These are phyloP conservation scores for Stagonosporopsis chrysanthemi DNA, from an alignment of 2,329 filamentous ascomycete species.

Conservation along the genomic window DNA sequence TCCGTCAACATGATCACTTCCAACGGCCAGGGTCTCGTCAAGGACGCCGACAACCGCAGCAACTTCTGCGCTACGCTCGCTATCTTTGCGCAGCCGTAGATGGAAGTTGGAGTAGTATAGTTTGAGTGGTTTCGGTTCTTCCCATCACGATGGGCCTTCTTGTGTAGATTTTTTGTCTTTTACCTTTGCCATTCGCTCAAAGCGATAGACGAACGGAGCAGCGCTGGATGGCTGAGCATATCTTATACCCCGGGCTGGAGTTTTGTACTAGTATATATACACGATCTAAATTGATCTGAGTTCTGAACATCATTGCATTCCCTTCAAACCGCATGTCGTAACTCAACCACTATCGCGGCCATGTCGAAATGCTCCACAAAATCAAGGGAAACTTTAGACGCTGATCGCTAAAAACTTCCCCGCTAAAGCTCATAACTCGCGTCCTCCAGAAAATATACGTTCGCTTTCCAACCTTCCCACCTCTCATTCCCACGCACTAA, in stretches of 20 bases:
- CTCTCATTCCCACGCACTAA: conserved; percentile 1
- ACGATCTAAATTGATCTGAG: conserved; percentile 15
- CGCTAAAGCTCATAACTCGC: conserved; percentile 22
- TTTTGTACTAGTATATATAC: conserved; percentile 11
- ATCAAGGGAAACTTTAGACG: conserved; percentile 6
- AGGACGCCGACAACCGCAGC: conserved; percentile 56
- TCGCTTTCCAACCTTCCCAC: conserved; percentile 3
- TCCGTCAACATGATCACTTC: conserved; percentile 59
- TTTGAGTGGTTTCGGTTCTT: conserved; percentile 34
- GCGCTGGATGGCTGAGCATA: conserved; percentile 18
- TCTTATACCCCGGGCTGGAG: conserved; percentile 22
- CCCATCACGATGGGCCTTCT: conserved; percentile 18
- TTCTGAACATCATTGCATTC: neutral
- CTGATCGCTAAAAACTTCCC: conserved; percentile 36
- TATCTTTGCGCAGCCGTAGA: conserved; percentile 38
- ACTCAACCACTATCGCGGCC: neutral
- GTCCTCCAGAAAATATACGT: conserved; percentile 12
- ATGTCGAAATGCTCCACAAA: neutral
- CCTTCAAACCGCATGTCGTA: neutral
- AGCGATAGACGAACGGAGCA: conserved; percentile 5
- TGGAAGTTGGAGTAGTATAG: conserved; percentile 12
- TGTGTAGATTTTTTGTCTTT: conserved; percentile 9
- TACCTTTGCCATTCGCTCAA: conserved; percentile 2
- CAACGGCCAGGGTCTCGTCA: conserved; percentile 44
- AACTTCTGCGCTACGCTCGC: conserved; percentile 59